Evolutionary conservation across 495 filamentous ascomycete genomes (phyloP).

Genomic region (Aspergillus sparsus): DNA sequence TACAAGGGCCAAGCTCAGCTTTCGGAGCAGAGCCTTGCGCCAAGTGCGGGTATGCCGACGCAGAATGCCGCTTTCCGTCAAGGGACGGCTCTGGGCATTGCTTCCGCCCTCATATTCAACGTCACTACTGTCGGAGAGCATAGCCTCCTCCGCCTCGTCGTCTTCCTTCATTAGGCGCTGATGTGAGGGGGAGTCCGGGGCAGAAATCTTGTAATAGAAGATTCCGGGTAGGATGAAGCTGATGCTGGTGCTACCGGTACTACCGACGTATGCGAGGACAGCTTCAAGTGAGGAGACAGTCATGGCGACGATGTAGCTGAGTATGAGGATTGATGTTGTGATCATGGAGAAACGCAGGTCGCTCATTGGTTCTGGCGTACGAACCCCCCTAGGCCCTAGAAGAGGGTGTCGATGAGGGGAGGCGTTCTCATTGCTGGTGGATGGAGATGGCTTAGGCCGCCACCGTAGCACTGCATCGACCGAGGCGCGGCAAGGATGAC

Average conservation of each 20-base stretch:
- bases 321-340: constrained; percentile 78
- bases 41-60: constrained; percentile 55
- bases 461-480: constrained; percentile 91
- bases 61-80: constrained; percentile 49
- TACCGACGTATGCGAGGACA: constrained; percentile 92
- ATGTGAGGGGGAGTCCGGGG: constrained; percentile 79
- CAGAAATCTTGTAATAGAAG: constrained; percentile 97
- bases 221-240: constrained; percentile 94
- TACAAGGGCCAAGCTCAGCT: constrained; percentile 70
- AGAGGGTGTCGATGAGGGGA: constrained; percentile 50
- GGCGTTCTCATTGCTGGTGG: constrained; percentile 34
- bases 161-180: constrained; percentile 86
- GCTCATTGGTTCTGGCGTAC: constrained; percentile 62
- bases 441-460: constrained; percentile 61
- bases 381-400: constrained; percentile 36
- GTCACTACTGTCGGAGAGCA: constrained; percentile 46
- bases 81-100: constrained; percentile 33
- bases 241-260: constrained; percentile 89
- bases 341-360: constrained; percentile 88
- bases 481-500: constrained; percentile 91
- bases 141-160: constrained; percentile 60
- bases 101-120: constrained; percentile 44
- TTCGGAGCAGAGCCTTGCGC: constrained; percentile 63
- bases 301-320: constrained; percentile 85
- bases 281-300: constrained; percentile 85